phyloP scores from a whole-genome alignment of 805 yeast genomes.

The Cyberlindnera maritima region DNA sequence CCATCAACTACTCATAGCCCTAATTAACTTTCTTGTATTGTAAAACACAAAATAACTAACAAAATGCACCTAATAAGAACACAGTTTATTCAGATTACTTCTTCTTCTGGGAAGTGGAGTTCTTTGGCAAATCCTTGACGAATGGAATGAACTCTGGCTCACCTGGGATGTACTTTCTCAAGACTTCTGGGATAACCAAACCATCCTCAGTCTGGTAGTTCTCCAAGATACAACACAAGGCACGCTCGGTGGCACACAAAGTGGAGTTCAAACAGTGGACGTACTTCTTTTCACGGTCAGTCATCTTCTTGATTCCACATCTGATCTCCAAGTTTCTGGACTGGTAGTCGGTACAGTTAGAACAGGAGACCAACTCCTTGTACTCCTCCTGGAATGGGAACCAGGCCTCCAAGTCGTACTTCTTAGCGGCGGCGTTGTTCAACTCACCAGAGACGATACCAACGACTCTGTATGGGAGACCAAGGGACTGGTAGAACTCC shows the following conservation, averaged over 20 bases:
- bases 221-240: constrained; percentile 94
- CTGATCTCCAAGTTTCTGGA: constrained; percentile 97
- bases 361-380: constrained; percentile 97
- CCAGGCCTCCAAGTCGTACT: constrained; percentile 99
- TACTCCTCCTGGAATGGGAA: constrained; percentile 99
- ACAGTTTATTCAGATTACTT: background rate
- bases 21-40: background rate
- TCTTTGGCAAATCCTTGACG: constrained; percentile 88
- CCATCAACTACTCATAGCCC: no score
- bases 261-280: constrained; percentile 98
- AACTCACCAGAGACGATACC: constrained; percentile 98
- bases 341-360: constrained; percentile 99
- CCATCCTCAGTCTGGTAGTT: constrained; percentile 98
- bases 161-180: constrained; percentile 96
- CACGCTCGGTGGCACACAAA: constrained; percentile 96
- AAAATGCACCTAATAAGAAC: background rate
- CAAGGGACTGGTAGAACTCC: constrained; percentile 88
- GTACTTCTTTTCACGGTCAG: constrained; percentile 94
- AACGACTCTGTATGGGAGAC: constrained; percentile 94
- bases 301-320: constrained; percentile 95
- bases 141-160: constrained; percentile 96
- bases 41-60: background rate
- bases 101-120: constrained; percentile 73
- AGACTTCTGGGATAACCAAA: constrained; percentile 87
- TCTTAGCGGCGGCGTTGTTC: constrained; percentile 98